Conservation (phyloP, 768 basidiomycete genomes). For the Galerina marginata region DNA sequence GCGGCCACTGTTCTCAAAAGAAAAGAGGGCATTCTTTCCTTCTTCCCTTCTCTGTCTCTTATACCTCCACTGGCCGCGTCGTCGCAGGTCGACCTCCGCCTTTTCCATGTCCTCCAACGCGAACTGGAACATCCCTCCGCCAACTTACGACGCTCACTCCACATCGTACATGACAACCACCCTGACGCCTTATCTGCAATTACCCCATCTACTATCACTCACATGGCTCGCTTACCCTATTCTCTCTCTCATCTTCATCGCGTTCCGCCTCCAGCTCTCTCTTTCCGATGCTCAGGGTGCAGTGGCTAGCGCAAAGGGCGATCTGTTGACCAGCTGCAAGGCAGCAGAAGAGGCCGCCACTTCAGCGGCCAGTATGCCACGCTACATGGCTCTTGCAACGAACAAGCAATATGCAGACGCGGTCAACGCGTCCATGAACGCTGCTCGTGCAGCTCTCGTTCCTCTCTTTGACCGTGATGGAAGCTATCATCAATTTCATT, state of each 20-base stretch:
- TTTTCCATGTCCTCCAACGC: slow-evolving; percentile 28
- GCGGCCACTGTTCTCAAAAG: slow-evolving; percentile 16
- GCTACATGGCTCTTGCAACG: slow-evolving; percentile 85
- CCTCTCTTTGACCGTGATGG: slow-evolving; percentile 82
- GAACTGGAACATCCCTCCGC: slow-evolving; percentile 51
- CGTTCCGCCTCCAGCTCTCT: slow-evolving; percentile 81
- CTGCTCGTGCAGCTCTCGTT: slow-evolving; percentile 73
- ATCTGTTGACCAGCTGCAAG: slow-evolving; percentile 82
- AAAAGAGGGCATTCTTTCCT: background rate
- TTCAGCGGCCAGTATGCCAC: slow-evolving; percentile 82
- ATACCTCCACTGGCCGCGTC: slow-evolving; percentile 25
- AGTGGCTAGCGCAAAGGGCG: slow-evolving; percentile 70
- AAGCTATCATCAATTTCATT: slow-evolving; percentile 89
- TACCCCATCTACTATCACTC: slow-evolving; percentile 83
- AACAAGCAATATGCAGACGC: slow-evolving; percentile 81
- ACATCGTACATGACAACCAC: slow-evolving; percentile 34
- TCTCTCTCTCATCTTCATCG: slow-evolving; percentile 86
- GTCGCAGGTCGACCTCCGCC: slow-evolving; percentile 56
- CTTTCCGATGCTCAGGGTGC: slow-evolving; percentile 70
- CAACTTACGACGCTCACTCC: slow-evolving; percentile 61
- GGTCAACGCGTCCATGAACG: slow-evolving; percentile 80
- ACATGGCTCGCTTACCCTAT: slow-evolving; percentile 93
- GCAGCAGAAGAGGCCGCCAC: slow-evolving; percentile 87
- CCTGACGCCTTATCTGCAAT: slow-evolving; percentile 83
- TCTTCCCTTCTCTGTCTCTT: slow-evolving; percentile 24